Conservation (phyloP, 805 yeast genomes). For the Wickerhamiella dianesei region DNA sequence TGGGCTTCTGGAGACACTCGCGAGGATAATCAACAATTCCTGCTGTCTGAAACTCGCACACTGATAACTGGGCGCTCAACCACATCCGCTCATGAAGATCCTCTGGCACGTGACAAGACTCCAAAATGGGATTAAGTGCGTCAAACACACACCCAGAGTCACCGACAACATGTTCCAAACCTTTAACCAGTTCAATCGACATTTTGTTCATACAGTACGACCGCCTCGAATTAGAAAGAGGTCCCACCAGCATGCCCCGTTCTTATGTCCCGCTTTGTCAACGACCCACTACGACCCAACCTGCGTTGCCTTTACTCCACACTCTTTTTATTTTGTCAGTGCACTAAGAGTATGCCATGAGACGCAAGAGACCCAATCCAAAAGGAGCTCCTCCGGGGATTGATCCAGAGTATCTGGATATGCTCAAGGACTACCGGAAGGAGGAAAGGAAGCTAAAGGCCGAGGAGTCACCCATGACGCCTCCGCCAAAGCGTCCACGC, state of each 20-base stretch:
- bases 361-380: not conserved
- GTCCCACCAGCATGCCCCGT: not conserved
- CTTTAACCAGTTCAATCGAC: slow-evolving; percentile 12
- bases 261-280: slow-evolving; percentile 1
- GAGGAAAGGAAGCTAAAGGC: slow-evolving; percentile 6
- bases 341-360: not conserved
- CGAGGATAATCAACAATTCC: slow-evolving; percentile 18
- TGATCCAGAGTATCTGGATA: slow-evolving; percentile 9
- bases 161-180: slow-evolving; percentile 15
- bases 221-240: no score
- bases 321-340: no score
- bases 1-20: slow-evolving; percentile 10
- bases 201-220: no score
- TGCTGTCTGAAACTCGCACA: slow-evolving; percentile 24
- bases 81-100: slow-evolving; percentile 14
- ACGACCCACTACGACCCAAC: no score
- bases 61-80: slow-evolving; percentile 19
- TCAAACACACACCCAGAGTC: slow-evolving; percentile 18
- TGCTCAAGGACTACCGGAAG: slow-evolving; percentile 10
- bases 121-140: slow-evolving; percentile 20
- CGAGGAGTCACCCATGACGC: not conserved
- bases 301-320: no score
- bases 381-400: not conserved
- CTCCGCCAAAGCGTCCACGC: not conserved
- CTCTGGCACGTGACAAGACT: slow-evolving; percentile 17